Conservation (phyloP, 2,329 filamentous ascomycete genomes). For the Teratosphaeria gauchensis region DNA sequence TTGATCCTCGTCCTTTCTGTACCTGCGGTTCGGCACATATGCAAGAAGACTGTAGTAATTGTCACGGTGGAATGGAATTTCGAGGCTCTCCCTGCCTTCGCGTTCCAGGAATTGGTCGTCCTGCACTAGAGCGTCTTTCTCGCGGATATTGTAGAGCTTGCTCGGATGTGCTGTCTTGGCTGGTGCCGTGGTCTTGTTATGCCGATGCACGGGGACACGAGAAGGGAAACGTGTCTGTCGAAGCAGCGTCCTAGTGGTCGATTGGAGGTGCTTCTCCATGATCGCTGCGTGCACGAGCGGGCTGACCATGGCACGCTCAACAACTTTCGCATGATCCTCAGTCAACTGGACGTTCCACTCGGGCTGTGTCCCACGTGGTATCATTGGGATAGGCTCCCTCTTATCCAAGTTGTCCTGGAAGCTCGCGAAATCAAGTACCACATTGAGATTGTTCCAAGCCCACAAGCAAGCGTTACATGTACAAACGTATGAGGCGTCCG, state of each 20-base stretch:
- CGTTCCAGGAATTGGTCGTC: constrained; percentile 44
- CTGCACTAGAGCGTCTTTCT: constrained; percentile 35
- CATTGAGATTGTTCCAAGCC: constrained; percentile 47
- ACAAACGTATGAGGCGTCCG: constrained; percentile 42
- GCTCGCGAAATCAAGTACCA: constrained; percentile 47
- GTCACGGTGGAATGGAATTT: constrained; percentile 48
- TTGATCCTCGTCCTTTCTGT: constrained; percentile 35
- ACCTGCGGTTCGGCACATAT: constrained; percentile 48
- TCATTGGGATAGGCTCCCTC: constrained; percentile 43
- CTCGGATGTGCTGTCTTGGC: constrained; percentile 8
- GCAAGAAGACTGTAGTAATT: constrained; percentile 51
- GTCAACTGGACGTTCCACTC: constrained; percentile 44
- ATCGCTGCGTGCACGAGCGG: constrained; percentile 43
- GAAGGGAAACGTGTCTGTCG: constrained; percentile 22
- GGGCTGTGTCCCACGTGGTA: constrained; percentile 39
- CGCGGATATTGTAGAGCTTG: constrained; percentile 37
- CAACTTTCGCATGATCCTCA: constrained; percentile 33
- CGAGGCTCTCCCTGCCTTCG: constrained; percentile 41
- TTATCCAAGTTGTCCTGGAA: constrained; percentile 46
- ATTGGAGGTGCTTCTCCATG: constrained; percentile 40
- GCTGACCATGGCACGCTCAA: constrained; percentile 37
- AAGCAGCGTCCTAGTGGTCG: constrained; percentile 36
- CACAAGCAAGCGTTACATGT: constrained; percentile 49
- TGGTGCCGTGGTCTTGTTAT: constrained; percentile 3
- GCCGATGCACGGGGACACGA: constrained; percentile 33